Evolutionary conservation across 1,284 basidiomycete species (phyloP).

Genomic region (Polyporus tsugae): DNA sequence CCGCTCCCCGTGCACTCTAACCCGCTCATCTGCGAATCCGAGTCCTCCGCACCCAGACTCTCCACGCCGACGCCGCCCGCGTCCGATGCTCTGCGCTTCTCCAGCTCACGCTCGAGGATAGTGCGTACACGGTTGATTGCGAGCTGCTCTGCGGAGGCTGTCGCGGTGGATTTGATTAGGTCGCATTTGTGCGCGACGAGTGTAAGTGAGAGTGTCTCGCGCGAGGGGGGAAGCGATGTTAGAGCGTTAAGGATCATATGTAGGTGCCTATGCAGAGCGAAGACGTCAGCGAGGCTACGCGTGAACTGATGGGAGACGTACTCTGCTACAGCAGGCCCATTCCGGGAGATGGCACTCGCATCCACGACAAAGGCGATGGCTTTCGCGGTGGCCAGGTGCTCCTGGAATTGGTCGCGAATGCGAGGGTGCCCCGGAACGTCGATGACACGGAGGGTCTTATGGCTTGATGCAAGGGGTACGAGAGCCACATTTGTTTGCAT

Average conservation of each 20-base stretch:
- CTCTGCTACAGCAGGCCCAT: constrained; percentile 78
- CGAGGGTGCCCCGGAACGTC: constrained; percentile 85
- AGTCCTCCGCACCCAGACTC: constrained; percentile 58
- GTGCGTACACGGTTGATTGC: constrained; percentile 75
- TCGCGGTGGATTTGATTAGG: constrained; percentile 60
- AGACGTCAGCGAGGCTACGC: background rate
- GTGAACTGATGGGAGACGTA: constrained; percentile 45
- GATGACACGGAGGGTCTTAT: constrained; percentile 59
- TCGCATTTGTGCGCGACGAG: constrained; percentile 82
- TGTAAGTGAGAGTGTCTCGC: constrained; percentile 61
- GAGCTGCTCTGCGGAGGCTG: constrained; percentile 54
- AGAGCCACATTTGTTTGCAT: constrained; percentile 72
- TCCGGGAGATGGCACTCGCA: constrained; percentile 76
- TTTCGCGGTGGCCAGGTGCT: constrained; percentile 66
- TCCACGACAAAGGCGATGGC: constrained; percentile 80
- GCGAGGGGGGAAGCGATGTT: constrained; percentile 76
- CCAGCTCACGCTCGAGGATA: constrained; percentile 82
- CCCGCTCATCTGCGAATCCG: constrained; percentile 41
- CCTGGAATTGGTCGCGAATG: constrained; percentile 73
- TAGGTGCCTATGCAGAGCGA: constrained; percentile 59
- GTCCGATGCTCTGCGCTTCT: constrained; percentile 72
- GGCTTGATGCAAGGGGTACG: constrained; percentile 48
- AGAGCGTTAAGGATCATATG: constrained; percentile 74
- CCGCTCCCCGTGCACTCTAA: constrained; percentile 47
- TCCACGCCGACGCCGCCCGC: constrained; percentile 73